Evolutionary conservation across 345 rosid genomes (phyloP), one percentile per base, ranked within the genome.

Genomic region (Turritis glabra): DNA sequence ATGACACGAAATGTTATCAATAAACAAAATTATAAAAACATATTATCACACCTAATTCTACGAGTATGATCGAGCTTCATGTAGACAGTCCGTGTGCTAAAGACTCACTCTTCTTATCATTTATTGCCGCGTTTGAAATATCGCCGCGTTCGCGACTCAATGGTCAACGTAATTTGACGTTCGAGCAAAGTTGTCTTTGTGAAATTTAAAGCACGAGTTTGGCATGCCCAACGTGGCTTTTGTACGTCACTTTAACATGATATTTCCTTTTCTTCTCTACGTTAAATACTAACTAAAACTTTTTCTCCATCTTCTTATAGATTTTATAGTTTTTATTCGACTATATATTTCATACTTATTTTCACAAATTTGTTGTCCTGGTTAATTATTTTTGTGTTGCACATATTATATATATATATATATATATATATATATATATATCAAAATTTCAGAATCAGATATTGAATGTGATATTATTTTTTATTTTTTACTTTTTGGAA

Each of bases 151-250:
- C 61, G 23, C 22, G 60, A 71, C 38, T 48, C 40, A 35, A 8
- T 8, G 2, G 30, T 33, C 75, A 71, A 33, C 50, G 21, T 18
- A n/a, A 1, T 50, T 8, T 71, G 75, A 71, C 48, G 14, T 71
- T 44, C 3, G 32, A 29, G 0, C 25, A 19, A 30, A 18, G 13
- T 30, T 27, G 59, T 5, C 37, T 30, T 17, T 56, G 5, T n/a
- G 27, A 59, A 48, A 13, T 33, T 56, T 23, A 71, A 61, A 60
- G 60, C 68, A 60, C 76, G 68, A 60, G 52, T 37, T 48, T 60
- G 22, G 51, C 59, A 37, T 71, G 59, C 8, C 59, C 21, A 48
- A 33, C 67, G 75, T 60, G 60, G 38, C 22, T 46, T 59, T 33
- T 2, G 37, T 11, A 58, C 57, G 57, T 71, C 67, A 32, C 35